A percentile compares a stretch with the other conserved stretches of the same genome.
phyloP scores from a whole-genome alignment of 192 early-diverging fungal genomes.

The Funneliformis mosseae region DNA sequence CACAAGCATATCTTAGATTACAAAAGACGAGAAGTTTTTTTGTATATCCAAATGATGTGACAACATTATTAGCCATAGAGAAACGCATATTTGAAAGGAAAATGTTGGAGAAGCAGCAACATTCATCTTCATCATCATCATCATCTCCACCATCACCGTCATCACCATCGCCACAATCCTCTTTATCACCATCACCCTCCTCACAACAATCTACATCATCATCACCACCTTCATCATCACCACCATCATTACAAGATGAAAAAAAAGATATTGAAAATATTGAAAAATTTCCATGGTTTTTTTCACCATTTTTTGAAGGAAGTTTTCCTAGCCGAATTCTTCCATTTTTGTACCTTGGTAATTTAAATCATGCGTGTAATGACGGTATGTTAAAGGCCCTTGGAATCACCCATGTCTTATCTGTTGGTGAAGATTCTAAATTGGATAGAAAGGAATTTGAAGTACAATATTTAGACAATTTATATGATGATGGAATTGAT shows the following conservation, averaged over 20 bases:
- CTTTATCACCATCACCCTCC: neutral
- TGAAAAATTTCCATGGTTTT: conserved; percentile 52
- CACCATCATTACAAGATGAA: neutral
- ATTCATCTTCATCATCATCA: neutral
- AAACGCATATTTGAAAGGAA: conserved; percentile 39
- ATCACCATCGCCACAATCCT: neutral
- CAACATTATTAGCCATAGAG: conserved; percentile 51
- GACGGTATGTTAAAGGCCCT: conserved; percentile 53
- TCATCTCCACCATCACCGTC: neutral
- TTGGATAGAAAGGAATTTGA: conserved; percentile 45
- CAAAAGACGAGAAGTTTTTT: conserved; percentile 61
- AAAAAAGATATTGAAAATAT: conserved; percentile 26
- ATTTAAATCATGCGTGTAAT: conserved; percentile 66
- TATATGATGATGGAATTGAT: conserved; percentile 65
- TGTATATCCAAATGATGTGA: conserved; percentile 54
- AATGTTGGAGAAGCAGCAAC: neutral
- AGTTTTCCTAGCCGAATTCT: conserved; percentile 62
- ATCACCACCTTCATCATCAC: neutral
- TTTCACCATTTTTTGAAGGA: conserved; percentile 58
- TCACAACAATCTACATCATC: neutral
- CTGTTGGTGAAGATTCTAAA: conserved; percentile 61
- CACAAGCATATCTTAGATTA: conserved; percentile 55
- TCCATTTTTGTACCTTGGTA: conserved; percentile 61
- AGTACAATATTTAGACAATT: conserved; percentile 53
- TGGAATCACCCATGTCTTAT: conserved; percentile 57